A percentile compares a stretch with the other conserved stretches of the same genome.
phyloP scores from a whole-genome alignment of 441 rosid genomes.

The Pelargonium fulgidum region DNA sequence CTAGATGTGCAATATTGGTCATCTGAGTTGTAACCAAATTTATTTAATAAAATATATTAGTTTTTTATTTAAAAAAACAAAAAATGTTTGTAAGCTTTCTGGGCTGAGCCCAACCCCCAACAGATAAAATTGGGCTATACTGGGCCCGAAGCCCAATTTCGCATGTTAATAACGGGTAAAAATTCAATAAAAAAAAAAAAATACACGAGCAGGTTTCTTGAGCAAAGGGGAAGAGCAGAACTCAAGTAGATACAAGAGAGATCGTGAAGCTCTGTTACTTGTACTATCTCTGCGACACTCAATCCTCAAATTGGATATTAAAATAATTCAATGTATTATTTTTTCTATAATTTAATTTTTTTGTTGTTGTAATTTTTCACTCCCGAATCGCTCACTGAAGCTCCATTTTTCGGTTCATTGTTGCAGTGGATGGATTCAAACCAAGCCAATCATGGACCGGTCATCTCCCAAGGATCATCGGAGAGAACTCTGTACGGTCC shows the following conservation, averaged over 20 bases:
- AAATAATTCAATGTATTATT: background rate
- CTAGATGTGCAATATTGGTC: no score
- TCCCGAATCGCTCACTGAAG: background rate
- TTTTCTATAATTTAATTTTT: no score
- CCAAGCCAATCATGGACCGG: slow-evolving; percentile 27
- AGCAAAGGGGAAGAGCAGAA: slow-evolving; percentile 1
- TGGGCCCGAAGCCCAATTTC: no score
- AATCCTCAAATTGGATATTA: background rate
- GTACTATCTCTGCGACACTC: background rate
- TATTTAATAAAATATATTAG: no score
- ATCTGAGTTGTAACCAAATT: no score
- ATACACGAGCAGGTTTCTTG: slow-evolving; percentile 8
- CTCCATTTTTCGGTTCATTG: background rate
- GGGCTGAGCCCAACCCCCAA: no score
- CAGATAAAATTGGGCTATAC: no score
- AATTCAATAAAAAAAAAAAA: background rate
- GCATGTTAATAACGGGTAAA: no score
- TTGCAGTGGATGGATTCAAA: slow-evolving; percentile 28
- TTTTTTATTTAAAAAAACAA: no score
- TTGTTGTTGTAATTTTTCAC: background rate
- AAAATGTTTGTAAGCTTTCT: no score
- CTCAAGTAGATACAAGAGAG: background rate
- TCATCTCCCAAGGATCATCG: slow-evolving; percentile 38
- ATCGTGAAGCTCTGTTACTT: background rate
- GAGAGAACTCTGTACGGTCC: slow-evolving; percentile 48